phyloP scores from a whole-genome alignment of 495 filamentous ascomycete genomes.

The Penicillium goetzii region DNA sequence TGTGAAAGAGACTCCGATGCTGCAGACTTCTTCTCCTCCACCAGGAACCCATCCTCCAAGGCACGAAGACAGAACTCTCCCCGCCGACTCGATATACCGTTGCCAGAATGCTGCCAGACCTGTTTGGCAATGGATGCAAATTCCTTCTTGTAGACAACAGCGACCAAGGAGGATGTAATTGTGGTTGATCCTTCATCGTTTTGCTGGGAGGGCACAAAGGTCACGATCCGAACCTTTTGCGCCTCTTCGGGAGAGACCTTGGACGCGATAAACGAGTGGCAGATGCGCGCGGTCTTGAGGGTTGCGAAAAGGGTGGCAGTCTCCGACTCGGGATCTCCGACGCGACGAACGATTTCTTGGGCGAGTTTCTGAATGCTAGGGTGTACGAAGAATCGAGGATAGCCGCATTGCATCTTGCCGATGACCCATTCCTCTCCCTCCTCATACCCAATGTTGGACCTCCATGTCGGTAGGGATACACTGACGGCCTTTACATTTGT shows the following conservation, averaged over 20 bases:
- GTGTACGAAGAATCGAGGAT: conserved; percentile 95
- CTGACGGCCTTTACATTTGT: conserved; percentile 75
- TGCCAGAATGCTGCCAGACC: conserved; percentile 97
- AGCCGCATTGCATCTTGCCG: conserved; percentile 83
- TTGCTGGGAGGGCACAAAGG: conserved; percentile 61
- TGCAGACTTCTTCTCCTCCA: conserved; percentile 48
- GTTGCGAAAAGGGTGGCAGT: conserved; percentile 84
- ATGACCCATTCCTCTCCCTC: conserved; percentile 88
- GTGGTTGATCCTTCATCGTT: conserved; percentile 33
- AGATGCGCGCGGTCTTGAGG: conserved; percentile 64
- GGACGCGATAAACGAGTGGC: conserved; percentile 69
- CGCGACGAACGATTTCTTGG: conserved; percentile 62
- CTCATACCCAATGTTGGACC: conserved; percentile 86
- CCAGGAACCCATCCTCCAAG: conserved; percentile 70
- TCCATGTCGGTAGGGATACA: conserved; percentile 95
- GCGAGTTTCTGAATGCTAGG: conserved; percentile 77
- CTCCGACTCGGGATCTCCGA: conserved; percentile 62
- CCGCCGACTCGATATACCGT: conserved; percentile 87
- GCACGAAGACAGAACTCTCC: conserved; percentile 84
- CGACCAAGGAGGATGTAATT: conserved; percentile 62
- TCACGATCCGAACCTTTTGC: conserved; percentile 62
- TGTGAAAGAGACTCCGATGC: conserved; percentile 37
- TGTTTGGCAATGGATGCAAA: conserved; percentile 73
- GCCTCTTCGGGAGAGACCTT: conserved; percentile 52
- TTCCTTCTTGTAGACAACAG: conserved; percentile 70